These are phyloP conservation scores for Penicillium crystallinum DNA, from an alignment of 495 filamentous ascomycete genomes.

Conservation along the genomic window DNA sequence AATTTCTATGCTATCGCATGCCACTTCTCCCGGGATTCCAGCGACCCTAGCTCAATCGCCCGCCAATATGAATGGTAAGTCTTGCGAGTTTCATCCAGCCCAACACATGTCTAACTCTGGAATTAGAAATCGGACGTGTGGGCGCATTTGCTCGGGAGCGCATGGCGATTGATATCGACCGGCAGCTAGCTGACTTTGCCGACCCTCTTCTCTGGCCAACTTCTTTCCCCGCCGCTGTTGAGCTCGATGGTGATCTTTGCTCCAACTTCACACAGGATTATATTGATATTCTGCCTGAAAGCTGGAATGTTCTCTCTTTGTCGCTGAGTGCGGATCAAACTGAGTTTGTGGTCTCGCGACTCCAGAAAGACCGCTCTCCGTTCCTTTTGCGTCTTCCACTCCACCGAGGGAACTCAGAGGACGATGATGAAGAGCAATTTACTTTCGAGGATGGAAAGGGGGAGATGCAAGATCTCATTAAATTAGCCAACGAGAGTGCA, in stretches of 20 bases:
- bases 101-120: slow-evolving; percentile 8
- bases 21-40: slow-evolving; percentile 28
- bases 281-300: slow-evolving; percentile 63
- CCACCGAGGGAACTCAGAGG: slow-evolving; percentile 71
- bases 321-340: slow-evolving; percentile 71
- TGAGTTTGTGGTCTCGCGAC: slow-evolving; percentile 77
- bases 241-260: slow-evolving; percentile 24
- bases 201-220: slow-evolving; percentile 40
- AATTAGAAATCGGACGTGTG: slow-evolving; percentile 40
- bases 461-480: slow-evolving; percentile 79
- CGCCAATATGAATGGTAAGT: slow-evolving; percentile 42
- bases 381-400: slow-evolving; percentile 84
- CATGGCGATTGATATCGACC: slow-evolving; percentile 41
- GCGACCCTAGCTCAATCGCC: slow-evolving; percentile 33
- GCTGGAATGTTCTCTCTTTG: slow-evolving; percentile 83
- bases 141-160: slow-evolving; percentile 42
- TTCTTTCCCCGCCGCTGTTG: slow-evolving; percentile 10
- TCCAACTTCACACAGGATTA: slow-evolving; percentile 37
- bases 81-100: background rate
- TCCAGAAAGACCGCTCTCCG: slow-evolving; percentile 66
- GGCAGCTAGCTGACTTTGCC: slow-evolving; percentile 35
- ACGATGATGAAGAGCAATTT: slow-evolving; percentile 77
- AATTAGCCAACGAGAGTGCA: slow-evolving; percentile 70
- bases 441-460: slow-evolving; percentile 69
- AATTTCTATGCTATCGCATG: slow-evolving; percentile 44